A percentile compares a stretch with the other conserved stretches of the same genome.
phyloP scores from a whole-genome alignment of 805 yeast genomes.

The Kuraishia borneana region DNA sequence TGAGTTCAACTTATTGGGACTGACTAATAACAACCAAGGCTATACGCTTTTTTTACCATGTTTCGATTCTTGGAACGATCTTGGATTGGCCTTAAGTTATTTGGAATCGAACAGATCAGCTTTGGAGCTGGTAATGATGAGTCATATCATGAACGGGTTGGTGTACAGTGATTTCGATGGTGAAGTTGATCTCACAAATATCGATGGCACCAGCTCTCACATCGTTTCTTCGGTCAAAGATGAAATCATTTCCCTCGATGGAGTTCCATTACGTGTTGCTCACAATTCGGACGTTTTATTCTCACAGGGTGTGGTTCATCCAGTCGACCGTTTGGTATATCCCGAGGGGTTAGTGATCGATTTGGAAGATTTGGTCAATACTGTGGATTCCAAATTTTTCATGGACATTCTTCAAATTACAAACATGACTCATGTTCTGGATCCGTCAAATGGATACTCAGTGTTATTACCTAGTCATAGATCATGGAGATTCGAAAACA shows the following conservation, averaged over 20 bases:
- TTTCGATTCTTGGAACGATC: constrained; percentile 55
- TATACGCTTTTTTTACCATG: constrained; percentile 77
- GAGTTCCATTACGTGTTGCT: constrained; percentile 22
- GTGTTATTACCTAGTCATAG: constrained; percentile 62
- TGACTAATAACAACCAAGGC: constrained; percentile 44
- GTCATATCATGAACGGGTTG: constrained; percentile 48
- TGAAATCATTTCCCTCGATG: constrained; percentile 11
- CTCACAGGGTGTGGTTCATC: constrained; percentile 78
- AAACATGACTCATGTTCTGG: constrained; percentile 30
- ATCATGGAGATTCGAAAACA: constrained; percentile 41
- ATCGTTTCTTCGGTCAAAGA: constrained; percentile 7
- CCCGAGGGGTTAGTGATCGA: constrained; percentile 48
- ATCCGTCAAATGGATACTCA: constrained; percentile 34
- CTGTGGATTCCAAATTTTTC: constrained; percentile 39
- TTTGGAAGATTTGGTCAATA: constrained; percentile 40
- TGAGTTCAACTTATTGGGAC: constrained; percentile 36
- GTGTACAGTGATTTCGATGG: constrained; percentile 53
- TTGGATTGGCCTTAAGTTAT: constrained; percentile 50
- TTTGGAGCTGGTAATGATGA: constrained; percentile 41
- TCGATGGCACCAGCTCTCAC: constrained; percentile 14
- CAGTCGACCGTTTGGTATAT: constrained; percentile 41
- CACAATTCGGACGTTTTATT: constrained; percentile 58
- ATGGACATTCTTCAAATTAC: constrained; percentile 33
- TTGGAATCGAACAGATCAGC: constrained; percentile 40
- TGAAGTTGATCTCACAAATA: constrained; percentile 14